Conservation (phyloP, 495 filamentous ascomycete genomes). For the Pseudoneurospora amorphoporcata region DNA sequence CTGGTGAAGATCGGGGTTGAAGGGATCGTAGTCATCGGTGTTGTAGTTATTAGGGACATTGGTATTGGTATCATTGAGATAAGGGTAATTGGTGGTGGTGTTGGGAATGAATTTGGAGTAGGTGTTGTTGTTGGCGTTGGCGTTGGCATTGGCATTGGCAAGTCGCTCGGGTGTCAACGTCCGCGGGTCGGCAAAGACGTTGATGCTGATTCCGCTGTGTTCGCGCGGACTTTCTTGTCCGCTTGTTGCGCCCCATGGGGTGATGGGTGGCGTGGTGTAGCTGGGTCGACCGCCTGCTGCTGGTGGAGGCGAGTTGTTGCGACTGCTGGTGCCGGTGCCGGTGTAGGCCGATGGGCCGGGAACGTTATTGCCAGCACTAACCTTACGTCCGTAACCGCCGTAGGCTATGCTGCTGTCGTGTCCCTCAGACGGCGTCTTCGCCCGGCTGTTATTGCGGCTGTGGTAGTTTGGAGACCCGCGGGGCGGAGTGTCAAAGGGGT, state of each 20-base stretch:
- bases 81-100: conserved; percentile 16
- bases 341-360: background rate
- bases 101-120: conserved; percentile 10
- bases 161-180: conserved; percentile 22
- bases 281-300: background rate
- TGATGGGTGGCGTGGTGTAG: background rate
- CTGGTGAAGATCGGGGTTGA: background rate
- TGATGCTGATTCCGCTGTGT: conserved; percentile 55
- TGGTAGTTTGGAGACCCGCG: conserved; percentile 10
- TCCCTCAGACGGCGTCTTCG: background rate
- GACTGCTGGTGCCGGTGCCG: background rate
- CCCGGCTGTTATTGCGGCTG: background rate
- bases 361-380: background rate
- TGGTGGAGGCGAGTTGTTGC: background rate
- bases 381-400: background rate
- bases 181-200: conserved; percentile 56
- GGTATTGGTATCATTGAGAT: background rate
- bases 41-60: background rate
- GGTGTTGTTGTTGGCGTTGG: background rate
- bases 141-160: conserved; percentile 1
- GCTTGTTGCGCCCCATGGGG: conserved; percentile 1
- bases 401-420: background rate
- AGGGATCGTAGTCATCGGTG: background rate
- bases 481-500: conserved; percentile 16
- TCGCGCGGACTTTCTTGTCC: conserved; percentile 24